Base-by-base conservation (phyloP, 495 filamentous ascomycete genomes). In the Lichenothelia convexa region DNA sequence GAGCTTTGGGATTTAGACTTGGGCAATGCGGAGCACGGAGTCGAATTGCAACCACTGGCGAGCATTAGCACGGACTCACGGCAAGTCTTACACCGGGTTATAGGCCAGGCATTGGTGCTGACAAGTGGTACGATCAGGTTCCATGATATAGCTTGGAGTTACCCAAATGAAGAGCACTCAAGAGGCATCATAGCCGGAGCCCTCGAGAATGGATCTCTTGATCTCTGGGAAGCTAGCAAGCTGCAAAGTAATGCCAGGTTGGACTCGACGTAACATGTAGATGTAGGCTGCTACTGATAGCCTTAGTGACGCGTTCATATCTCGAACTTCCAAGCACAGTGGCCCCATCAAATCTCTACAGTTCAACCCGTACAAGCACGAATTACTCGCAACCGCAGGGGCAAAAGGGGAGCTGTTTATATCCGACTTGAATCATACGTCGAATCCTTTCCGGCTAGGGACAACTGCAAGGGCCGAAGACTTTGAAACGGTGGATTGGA, bases 391-490 rank as follows among this genome's bases (percentile, higher is more conserved):
- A 35, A 93, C 86, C 12, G 83, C 79, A 41, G 89, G 89, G 35
- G 73, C 81, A 34, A 93, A 94, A 57, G 89, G 91, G 49, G 89
- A 99, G 69, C 73, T 99, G 17, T 95, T 79, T 59, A 77, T 99
- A 41, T 91, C 83, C 56, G 86, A 99, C 51, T 62, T 95, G 36
- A 82, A 86, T 58, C 83, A 95, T 54, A 68, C 80, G 42, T 68
- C 68, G 34, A 92, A 78, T 49, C 80, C 91, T 9, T 89, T 85
- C 60, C 73, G 84, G 40, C 66, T 95, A 27, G 89, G 91, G 32
- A 69, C 80, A 30, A 81, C 82, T 11, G 84, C 85, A 45, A 75
- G 80, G 45, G 77, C 84, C 5, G 87, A 95, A 50, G 91, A 95
- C 47, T 78, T 94, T 43, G 85, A 94, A 43, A 85, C 82, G 40